Evolutionary conservation across 208 protist genomes (phyloP).

Genomic region (Tritrichomonas musculus): DNA sequence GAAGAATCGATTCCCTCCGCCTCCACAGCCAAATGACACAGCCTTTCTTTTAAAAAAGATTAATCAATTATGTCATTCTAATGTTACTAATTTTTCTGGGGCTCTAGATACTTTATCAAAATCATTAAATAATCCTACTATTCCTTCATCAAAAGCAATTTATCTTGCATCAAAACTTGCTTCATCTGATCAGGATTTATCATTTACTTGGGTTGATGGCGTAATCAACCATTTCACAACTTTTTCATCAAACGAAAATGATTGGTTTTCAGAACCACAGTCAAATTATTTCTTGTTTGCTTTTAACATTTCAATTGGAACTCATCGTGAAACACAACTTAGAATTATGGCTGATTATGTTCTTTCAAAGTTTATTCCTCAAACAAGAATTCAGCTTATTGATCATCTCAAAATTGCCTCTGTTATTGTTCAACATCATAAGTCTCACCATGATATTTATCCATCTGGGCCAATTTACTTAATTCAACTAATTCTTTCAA

Average conservation of each 20-base stretch:
- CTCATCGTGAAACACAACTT: neutral
- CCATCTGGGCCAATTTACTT: neutral
- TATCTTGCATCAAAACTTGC: neutral
- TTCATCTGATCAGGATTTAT: neutral
- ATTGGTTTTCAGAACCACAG: neutral
- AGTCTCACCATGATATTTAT: neutral
- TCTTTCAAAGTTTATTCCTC: neutral
- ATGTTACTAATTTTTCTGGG: neutral
- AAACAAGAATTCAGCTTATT: neutral
- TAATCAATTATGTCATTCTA: neutral
- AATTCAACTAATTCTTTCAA: neutral
- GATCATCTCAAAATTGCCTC: neutral
- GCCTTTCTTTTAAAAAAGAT: too few species aligned
- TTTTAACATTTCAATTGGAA: neutral
- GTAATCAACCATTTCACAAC: neutral
- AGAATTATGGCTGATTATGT: slow-evolving; percentile 12
- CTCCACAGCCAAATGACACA: too few species aligned
- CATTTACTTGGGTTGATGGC: neutral
- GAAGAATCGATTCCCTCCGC: too few species aligned
- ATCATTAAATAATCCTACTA: neutral
- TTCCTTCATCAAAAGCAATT: neutral
- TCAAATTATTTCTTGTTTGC: neutral
- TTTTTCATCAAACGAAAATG: neutral
- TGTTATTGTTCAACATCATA: neutral
- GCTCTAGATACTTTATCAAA: neutral